Evolutionary conservation across 306 rosid genomes (phyloP), one percentile per base, ranked within the genome.

Genomic region (Datisca glomerata): DNA sequence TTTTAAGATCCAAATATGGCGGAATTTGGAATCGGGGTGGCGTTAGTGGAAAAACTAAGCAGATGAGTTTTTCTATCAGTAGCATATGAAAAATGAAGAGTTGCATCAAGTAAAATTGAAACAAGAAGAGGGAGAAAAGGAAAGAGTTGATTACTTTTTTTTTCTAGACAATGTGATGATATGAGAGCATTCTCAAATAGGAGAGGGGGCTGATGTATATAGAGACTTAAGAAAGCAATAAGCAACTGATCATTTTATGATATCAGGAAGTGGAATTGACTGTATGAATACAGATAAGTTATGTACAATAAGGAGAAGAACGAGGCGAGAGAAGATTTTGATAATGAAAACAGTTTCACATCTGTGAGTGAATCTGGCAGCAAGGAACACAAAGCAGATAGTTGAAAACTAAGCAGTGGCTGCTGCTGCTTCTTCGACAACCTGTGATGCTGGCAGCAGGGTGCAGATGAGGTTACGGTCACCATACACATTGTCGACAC

Each of bases 381-480:
- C 64, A 59, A 67, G 56, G 18, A 36, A n/a, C n/a, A n/a, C 15
- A 31, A 8, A 0, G 54, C 21, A 35, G 6, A 35, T 20, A 2
- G 36, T 25, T 10, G 62, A 47, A 47, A 43, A 53, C 66, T 84
- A 91, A 16, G 99, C 99, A 42, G 69, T 51, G 46, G 92, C 99
- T 21, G 99, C 99, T n/a, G 85, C 94, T 55, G 58, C 69, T 75
- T 91, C 99, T 60, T 91, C 96, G 33, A 50, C 81, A 4, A 46
- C 60, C 58, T 80, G 86, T 21, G 86, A 53, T 34, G 68, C 85
- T 13, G 92, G 86, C 13, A 33, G 96, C 55, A 91, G 99, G 54
- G 99, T 91, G 85, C 93, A 84, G 55, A 85, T 16, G 27, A 91
- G 96, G 94, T 85, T 78, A 59, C 99, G 96, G 84, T 91, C 99